Evolutionary conservation across 257 asterid genomes (phyloP).

Genomic region (Solanum pennellii): DNA sequence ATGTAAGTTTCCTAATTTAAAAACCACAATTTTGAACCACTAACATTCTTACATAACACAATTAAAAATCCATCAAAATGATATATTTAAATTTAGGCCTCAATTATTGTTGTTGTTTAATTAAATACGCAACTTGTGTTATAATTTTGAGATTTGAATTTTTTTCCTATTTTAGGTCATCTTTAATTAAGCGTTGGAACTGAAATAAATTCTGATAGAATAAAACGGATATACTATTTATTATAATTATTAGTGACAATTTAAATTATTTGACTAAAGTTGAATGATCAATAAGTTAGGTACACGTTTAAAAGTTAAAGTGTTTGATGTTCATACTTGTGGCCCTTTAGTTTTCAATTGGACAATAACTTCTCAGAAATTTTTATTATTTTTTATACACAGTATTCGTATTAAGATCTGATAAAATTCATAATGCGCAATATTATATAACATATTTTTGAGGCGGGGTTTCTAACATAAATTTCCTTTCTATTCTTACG

Average conservation of each 20-base stretch:
- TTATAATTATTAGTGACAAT: neutral
- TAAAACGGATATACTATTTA: neutral
- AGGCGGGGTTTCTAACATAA: accelerated
- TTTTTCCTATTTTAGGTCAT: neutral
- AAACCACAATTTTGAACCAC: too few species aligned
- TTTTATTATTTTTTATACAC: too few species aligned
- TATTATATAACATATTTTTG: neutral
- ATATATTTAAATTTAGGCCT: neutral
- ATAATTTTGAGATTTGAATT: neutral
- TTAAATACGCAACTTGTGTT: neutral
- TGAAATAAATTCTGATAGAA: neutral
- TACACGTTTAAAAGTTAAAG: neutral
- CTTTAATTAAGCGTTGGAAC: neutral
- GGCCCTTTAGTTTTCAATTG: neutral
- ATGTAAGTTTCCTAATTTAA: too few species aligned
- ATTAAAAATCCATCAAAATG: neutral
- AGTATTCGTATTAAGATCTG: accelerated
- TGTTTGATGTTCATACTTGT: neutral
- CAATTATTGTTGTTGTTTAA: neutral
- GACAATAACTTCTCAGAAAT: neutral
- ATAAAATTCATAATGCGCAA: neutral
- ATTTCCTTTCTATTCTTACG: neutral
- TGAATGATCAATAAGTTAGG: neutral
- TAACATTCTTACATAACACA: too few species aligned
- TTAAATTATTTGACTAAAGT: neutral